These are phyloP conservation scores for Maudiozyma humilis DNA, from an alignment of 1,139 yeast genomes.

Conservation along the genomic window DNA sequence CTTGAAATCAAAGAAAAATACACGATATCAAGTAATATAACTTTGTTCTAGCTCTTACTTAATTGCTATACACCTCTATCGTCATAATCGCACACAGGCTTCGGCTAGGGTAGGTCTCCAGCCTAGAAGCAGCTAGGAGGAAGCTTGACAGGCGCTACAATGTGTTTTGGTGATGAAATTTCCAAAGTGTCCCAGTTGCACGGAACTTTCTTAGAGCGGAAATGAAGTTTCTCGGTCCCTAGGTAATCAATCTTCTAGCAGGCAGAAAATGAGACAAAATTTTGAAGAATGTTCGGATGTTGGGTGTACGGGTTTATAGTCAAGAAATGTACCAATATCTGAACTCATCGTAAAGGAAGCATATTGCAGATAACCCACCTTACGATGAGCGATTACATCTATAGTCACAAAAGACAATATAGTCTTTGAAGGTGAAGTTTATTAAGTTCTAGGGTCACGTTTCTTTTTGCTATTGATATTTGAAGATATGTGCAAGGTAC, in stretches of 20 bases:
- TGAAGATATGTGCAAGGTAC: not conserved
- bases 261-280: not conserved
- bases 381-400: no score
- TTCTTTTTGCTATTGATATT: not conserved
- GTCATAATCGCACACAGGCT: not conserved
- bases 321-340: not conserved
- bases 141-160: no score
- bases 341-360: no score
- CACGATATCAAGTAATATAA: not conserved
- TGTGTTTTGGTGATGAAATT: not conserved
- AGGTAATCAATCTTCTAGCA: not conserved
- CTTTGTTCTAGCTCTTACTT: not conserved
- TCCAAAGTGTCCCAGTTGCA: not conserved
- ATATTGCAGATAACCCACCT: no score
- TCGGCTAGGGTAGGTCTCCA: no score
- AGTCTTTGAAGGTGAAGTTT: no score
- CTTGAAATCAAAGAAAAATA: not conserved
- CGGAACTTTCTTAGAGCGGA: not conserved
- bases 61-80: not conserved
- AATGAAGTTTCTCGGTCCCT: not conserved
- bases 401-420: no score
- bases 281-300: not conserved
- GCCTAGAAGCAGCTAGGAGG: no score
- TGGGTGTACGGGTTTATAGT: not conserved
- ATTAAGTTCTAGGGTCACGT: no score